Percentiles rank a stretch among this genome's conserved stretches.
These are phyloP conservation scores for Hordeum marinum DNA, from an alignment of 176 grass and related monocot species.

Conservation along the genomic window DNA sequence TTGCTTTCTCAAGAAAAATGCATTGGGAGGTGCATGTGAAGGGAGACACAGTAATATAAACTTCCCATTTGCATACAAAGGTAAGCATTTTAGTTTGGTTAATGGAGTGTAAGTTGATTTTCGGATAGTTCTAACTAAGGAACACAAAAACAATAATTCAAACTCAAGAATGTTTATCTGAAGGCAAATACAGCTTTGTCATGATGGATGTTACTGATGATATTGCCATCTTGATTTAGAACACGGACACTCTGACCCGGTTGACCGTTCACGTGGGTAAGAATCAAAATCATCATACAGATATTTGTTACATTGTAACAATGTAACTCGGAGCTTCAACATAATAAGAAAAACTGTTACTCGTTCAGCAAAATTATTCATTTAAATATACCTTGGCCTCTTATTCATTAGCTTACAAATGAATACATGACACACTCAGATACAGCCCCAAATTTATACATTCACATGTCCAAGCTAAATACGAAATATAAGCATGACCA, in stretches of 20 bases:
- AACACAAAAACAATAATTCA: neutral
- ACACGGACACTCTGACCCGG: conserved; percentile 60
- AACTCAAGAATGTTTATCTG: neutral
- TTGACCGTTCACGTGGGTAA: neutral
- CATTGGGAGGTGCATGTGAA: neutral
- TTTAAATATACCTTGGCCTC: neutral
- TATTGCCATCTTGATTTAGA: conserved; percentile 83
- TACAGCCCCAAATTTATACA: too few relatives aligned
- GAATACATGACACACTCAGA: too few relatives aligned
- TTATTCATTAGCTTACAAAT: too few relatives aligned
- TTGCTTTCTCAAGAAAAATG: neutral
- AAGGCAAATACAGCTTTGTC: conserved; percentile 55
- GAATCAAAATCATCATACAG: neutral
- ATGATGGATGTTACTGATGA: conserved; percentile 46
- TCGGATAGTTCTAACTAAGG: neutral
- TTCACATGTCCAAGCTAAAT: too few relatives aligned
- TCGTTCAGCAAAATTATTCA: neutral
- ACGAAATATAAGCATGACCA: too few relatives aligned
- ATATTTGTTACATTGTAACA: conserved; percentile 1
- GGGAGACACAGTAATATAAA: neutral
- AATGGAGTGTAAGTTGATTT: neutral
- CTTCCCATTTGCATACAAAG: neutral
- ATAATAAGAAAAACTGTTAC: conserved; percentile 3
- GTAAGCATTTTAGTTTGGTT: neutral
- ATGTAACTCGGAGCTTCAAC: conserved; percentile 6